Evolutionary conservation across 2,329 filamentous ascomycete species (phyloP).

Genomic region (Metarhizium robertsii): DNA sequence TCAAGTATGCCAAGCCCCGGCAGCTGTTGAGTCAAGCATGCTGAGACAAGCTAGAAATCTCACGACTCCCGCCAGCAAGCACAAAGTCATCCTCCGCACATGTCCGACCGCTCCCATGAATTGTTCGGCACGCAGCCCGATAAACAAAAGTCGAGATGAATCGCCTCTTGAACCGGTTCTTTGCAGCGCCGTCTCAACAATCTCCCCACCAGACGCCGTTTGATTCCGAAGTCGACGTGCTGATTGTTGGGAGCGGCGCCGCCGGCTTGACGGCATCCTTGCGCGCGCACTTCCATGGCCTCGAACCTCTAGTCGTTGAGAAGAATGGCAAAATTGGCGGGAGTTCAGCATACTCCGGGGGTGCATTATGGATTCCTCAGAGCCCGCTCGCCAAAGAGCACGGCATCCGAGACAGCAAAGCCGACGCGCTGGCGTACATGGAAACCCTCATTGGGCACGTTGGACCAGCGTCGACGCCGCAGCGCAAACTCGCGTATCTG

Average conservation of each 20-base stretch:
- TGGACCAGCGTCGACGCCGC: neutral
- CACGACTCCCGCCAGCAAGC: no score
- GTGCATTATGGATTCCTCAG: neutral
- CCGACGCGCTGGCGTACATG: neutral
- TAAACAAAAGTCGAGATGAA: neutral
- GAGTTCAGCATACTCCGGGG: neutral
- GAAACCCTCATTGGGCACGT: neutral
- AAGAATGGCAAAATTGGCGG: neutral
- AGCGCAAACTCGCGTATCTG: neutral
- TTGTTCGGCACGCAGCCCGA: neutral
- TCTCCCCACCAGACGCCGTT: neutral
- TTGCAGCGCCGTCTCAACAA: neutral
- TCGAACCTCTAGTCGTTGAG: neutral
- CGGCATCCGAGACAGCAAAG: neutral
- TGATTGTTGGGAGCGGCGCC: neutral
- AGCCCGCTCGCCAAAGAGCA: neutral
- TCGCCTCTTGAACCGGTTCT: neutral
- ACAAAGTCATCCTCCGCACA: no score
- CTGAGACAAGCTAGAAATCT: no score
- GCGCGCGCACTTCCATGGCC: neutral
- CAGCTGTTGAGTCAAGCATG: no score
- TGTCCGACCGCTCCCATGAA: no score
- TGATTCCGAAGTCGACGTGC: slow-evolving; percentile 30
- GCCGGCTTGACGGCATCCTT: neutral
- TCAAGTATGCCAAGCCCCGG: no score